phyloP scores from a whole-genome alignment of 805 yeast species.

The Isabelozyma rhagii region DNA sequence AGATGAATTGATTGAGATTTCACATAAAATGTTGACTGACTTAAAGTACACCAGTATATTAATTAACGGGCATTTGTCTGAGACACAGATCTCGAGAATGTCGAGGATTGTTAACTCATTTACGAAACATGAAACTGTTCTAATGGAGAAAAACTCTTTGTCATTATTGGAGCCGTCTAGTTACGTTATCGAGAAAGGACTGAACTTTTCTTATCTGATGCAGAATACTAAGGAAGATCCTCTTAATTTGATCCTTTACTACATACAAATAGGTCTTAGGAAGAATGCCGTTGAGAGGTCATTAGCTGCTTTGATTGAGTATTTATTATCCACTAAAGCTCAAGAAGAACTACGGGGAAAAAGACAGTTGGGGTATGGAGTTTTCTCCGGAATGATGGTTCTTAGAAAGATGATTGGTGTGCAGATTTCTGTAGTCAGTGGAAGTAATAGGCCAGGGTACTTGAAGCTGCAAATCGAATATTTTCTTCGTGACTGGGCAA shows the following conservation, averaged over 20 bases:
- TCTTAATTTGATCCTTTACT: constrained; percentile 49
- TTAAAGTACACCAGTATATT: constrained; percentile 39
- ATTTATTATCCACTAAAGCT: constrained; percentile 42
- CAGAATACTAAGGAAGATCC: constrained; percentile 43
- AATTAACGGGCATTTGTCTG: constrained; percentile 47
- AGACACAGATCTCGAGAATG: constrained; percentile 12
- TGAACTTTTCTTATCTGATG: constrained; percentile 23
- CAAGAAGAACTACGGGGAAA: constrained; percentile 49
- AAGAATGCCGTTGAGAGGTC: constrained; percentile 29
- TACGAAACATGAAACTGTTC: constrained; percentile 18
- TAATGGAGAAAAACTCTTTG: constrained; percentile 15
- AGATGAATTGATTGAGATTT: constrained; percentile 27
- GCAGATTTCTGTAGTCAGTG: constrained; percentile 56
- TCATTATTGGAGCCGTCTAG: constrained; percentile 21
- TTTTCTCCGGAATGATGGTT: constrained; percentile 53
- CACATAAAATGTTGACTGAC: constrained; percentile 18
- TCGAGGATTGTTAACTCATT: constrained; percentile 17
- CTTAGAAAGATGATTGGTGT: constrained; percentile 55
- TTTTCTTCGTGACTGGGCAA: constrained; percentile 42
- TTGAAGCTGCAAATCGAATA: constrained; percentile 48
- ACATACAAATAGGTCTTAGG: constrained; percentile 55
- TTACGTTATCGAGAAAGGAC: constrained; percentile 12
- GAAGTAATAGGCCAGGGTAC: constrained; percentile 35
- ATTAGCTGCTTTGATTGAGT: constrained; percentile 46
- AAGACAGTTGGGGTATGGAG: constrained; percentile 61